Base-by-base conservation (phyloP, 306 rosid genomes). In the Malus asiatica region DNA sequence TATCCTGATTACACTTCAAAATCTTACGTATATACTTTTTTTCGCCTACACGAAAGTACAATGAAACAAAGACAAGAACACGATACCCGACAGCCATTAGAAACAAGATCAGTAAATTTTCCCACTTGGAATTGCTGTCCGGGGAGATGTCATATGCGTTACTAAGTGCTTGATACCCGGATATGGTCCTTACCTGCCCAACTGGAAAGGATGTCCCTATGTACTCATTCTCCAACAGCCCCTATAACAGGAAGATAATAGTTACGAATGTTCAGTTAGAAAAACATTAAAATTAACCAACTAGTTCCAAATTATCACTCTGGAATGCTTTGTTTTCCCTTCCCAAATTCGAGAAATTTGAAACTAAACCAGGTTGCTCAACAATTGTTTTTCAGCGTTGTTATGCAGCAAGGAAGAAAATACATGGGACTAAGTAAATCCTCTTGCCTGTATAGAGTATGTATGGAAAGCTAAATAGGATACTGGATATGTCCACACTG, bases 221-320 rank as follows among this genome's bases (percentile, higher is more conserved):
- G 80, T 96, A 96, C 84, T 96, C 99, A 71, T 96, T 96, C 90
- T 96, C 99, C 88, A 96, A 79, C 66, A 92, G 84, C 69, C 99
- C 99, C 99, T 96, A 53, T 61, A 45, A 71, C 22, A 84, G 20
- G 2, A 45, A 25, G 53, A 25, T 44, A 18, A 71, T 29, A 40
- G 52, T 64, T 66, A 79, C 76, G 70, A 64, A 69, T 65, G 38
- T 18, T 70, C 46, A 30, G 59, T 61, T 1, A 32, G 40, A 23
- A 38, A 70, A 3, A n/a, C 10, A 16, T 22, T 60, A 40, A 38
- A 44, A 52, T 20, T 62, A 53, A 48, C 60, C 82, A n/a, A 73
- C 22, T 63, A 27, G 42, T 58, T 59, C 38, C 67, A 14, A 66
- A 55, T 13, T 16, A 35, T 16, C 19, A 58, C 44, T 10, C 22